Conservation (phyloP, 345 rosid species). For the Punica granatum region DNA sequence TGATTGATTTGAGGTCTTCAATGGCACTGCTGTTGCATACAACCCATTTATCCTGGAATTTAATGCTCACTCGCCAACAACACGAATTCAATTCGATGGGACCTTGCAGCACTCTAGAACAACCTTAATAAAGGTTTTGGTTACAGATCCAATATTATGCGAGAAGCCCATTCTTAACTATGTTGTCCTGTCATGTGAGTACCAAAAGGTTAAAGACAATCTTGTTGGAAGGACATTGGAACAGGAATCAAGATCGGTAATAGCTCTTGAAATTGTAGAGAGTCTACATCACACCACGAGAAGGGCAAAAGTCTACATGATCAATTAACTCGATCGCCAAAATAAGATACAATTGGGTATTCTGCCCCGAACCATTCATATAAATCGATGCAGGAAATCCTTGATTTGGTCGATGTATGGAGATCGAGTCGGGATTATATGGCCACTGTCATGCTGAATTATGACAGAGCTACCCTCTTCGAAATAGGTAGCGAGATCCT, state of each 20-base stretch:
- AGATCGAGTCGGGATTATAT: slow-evolving; percentile 70
- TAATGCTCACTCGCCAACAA: neutral
- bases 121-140: neutral
- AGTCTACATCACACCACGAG: neutral
- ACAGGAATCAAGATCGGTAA: neutral
- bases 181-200: neutral
- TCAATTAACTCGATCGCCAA: neutral
- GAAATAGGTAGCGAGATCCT: slow-evolving; percentile 46
- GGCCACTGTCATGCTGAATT: slow-evolving; percentile 80
- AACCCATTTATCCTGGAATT: neutral
- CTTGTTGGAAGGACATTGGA: neutral
- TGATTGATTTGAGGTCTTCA: neutral
- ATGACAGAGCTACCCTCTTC: slow-evolving; percentile 47
- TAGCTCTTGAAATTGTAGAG: neutral
- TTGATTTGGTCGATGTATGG: slow-evolving; percentile 65
- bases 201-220: neutral
- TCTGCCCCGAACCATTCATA: slow-evolving; percentile 10
- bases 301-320: neutral
- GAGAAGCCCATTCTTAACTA: neutral
- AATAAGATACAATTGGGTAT: neutral
- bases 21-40: neutral
- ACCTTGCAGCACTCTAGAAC: neutral
- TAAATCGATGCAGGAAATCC: slow-evolving; percentile 59
- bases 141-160: neutral
- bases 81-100: neutral